Evolutionary conservation across 495 filamentous ascomycete species (phyloP).

Genomic region (Ascodesmis nigricans): DNA sequence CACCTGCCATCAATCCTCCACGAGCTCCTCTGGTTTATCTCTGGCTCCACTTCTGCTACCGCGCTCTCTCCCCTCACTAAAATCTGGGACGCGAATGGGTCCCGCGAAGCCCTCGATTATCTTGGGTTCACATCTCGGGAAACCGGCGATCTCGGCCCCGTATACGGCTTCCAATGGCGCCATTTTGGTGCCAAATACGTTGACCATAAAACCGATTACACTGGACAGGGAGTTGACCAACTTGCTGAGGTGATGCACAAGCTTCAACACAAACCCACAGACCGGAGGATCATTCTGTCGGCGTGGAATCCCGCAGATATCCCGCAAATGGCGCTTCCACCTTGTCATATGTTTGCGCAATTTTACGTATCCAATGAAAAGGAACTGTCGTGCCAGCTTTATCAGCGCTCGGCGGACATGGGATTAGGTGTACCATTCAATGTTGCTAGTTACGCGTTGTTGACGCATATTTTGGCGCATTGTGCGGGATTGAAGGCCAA

Average conservation of each 20-base stretch:
- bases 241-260: constrained; percentile 68
- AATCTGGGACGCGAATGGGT: constrained; percentile 97
- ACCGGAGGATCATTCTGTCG: constrained; percentile 66
- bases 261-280: constrained; percentile 58
- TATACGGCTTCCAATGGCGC: constrained; percentile 98
- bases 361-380: constrained; percentile 71
- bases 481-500: constrained; percentile 65
- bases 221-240: constrained; percentile 77
- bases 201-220: constrained; percentile 61
- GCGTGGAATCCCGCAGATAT: constrained; percentile 89
- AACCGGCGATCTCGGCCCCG: constrained; percentile 77
- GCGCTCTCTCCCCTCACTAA: constrained; percentile 58
- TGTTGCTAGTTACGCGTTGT: constrained; percentile 76
- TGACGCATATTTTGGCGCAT: constrained; percentile 85
- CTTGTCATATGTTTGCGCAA: constrained; percentile 98
- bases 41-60: constrained; percentile 52
- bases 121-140: constrained; percentile 57
- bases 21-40: constrained; percentile 93
- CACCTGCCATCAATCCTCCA: constrained; percentile 76
- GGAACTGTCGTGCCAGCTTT: constrained; percentile 60
- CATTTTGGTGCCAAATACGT: constrained; percentile 85
- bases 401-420: constrained; percentile 93
- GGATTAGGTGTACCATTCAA: constrained; percentile 95
- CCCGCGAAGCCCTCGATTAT: constrained; percentile 65
- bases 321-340: constrained; percentile 75